A percentile compares a stretch with the other conserved stretches of the same genome.
These are phyloP conservation scores for Phragmites australis DNA, from an alignment of 176 grass and related monocot species.

Conservation along the genomic window DNA sequence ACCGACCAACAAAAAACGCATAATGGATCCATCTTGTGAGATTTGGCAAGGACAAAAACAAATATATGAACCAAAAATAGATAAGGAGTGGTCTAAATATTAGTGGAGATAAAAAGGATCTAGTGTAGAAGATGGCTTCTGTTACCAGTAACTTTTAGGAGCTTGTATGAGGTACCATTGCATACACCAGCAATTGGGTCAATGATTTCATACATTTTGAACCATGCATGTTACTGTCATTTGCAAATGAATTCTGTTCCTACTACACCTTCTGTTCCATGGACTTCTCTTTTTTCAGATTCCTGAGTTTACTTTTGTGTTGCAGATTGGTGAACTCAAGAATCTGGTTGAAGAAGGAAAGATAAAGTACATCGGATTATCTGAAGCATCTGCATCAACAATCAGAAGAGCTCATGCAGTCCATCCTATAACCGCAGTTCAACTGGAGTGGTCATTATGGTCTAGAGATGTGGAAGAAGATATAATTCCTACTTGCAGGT, in stretches of 20 bases:
- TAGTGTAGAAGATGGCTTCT: no score
- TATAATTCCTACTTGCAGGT: conserved; percentile 66
- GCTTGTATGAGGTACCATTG: no score
- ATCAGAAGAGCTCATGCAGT: conserved; percentile 64
- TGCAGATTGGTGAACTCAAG: conserved; percentile 62
- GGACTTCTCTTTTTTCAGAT: neutral
- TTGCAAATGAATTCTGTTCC: neutral
- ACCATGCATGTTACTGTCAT: no score
- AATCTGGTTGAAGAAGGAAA: conserved; percentile 68
- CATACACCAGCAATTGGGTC: no score
- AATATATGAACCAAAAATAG: no score
- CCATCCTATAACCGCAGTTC: conserved; percentile 62
- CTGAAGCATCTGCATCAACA: conserved; percentile 66
- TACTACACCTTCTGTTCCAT: neutral
- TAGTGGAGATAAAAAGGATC: no score
- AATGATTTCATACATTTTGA: no score
- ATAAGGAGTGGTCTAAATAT: no score
- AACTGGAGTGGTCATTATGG: conserved; percentile 69
- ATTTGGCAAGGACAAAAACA: no score
- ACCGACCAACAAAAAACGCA: no score
- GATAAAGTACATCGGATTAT: conserved; percentile 64
- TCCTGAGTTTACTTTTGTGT: neutral
- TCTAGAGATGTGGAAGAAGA: conserved; percentile 58
- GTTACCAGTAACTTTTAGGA: no score
- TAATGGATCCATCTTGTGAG: no score